Evolutionary conservation across 352 stramenopile species (phyloP).

Genomic region (Globisporangium takayamanum): DNA sequence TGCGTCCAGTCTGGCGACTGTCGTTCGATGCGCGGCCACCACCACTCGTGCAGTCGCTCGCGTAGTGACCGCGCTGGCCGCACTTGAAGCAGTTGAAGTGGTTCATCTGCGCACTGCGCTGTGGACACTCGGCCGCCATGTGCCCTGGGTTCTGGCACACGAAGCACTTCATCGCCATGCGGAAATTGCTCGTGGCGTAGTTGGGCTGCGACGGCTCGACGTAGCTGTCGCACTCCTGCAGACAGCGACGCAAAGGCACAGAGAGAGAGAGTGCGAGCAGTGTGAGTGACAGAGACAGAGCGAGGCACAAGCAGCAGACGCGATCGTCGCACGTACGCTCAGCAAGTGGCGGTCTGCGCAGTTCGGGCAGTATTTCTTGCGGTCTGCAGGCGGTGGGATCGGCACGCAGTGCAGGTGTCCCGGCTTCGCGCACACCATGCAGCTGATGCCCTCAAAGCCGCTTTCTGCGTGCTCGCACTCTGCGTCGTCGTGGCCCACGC

Average conservation of each 20-base stretch:
- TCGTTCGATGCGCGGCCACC: constrained; percentile 13
- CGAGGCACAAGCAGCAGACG: neutral
- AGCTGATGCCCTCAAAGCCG: constrained; percentile 31
- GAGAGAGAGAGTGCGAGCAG: neutral
- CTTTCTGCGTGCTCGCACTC: constrained; percentile 31
- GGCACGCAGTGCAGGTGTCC: constrained; percentile 71
- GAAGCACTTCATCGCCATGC: constrained; percentile 60
- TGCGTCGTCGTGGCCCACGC: constrained; percentile 37
- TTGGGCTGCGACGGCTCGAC: constrained; percentile 34
- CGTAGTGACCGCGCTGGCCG: constrained; percentile 38
- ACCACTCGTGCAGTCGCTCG: constrained; percentile 29
- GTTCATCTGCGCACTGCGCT: constrained; percentile 37
- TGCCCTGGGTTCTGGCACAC: constrained; percentile 66
- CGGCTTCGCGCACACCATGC: constrained; percentile 64
- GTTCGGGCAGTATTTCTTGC: constrained; percentile 62
- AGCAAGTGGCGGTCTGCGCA: constrained; percentile 56
- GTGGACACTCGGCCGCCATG: constrained; percentile 60
- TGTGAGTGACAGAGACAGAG: too few relatives aligned
- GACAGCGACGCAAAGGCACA: neutral
- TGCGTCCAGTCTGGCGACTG: constrained; percentile 30
- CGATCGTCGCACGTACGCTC: constrained; percentile 14
- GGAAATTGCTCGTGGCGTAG: constrained; percentile 37
- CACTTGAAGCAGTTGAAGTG: constrained; percentile 48
- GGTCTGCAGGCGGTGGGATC: constrained; percentile 54
- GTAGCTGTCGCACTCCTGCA: constrained; percentile 33